Base-by-base conservation (phyloP, 192 early-diverging fungal species). In the Backusella psychrophila region DNA sequence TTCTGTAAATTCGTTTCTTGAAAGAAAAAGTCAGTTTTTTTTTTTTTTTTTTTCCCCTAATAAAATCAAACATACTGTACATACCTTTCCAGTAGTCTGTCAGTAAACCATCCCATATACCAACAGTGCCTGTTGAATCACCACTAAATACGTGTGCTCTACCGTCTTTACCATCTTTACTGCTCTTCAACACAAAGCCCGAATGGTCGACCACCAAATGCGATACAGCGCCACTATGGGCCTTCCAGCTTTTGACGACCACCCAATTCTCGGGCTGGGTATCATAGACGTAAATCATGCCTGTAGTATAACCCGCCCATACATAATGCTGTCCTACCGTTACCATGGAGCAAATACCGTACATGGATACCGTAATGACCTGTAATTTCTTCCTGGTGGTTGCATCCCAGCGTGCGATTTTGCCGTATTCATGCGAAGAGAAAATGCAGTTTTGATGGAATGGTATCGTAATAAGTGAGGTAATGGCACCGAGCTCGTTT, bases 41-140 rank as follows among this genome's bases (percentile, higher is more conserved):
- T 66, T 26, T 66, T 6, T 66, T 63, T 59, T 63, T 59, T 33
- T 33, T 63, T 59, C n/a, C n/a, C n/a, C n/a, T 6, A 33, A 33
- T 33, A 33, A 33, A 33, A 33, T 33, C 33, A 33, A 33, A 33
- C 33, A 33, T 33, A 3, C 33, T 33, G 8, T 71, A 31, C 34
- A 85, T 82, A 89, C 91, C 91, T 33, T 87, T 69, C 83, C 91
- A 93, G 79, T 94, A 89, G 3, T 88, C 75, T 11, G 77, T 74
- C 84, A 96, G 81, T 15, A 93, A 83, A 12, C 91, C 95, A 81
- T 96, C 94, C 93, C 93, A 96, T 26, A 92, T 75, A 15, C 85
- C 85, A 9, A 96, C 86, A 23, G 84, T 77, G 3, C 94, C 94
- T 26, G 88, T 82, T 21, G 87, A 82, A 15, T 89, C 88, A 31